Percentiles rank a stretch among this genome's conserved stretches.
phyloP scores from a whole-genome alignment of 306 rosid genomes.

The Quercus mongolica region DNA sequence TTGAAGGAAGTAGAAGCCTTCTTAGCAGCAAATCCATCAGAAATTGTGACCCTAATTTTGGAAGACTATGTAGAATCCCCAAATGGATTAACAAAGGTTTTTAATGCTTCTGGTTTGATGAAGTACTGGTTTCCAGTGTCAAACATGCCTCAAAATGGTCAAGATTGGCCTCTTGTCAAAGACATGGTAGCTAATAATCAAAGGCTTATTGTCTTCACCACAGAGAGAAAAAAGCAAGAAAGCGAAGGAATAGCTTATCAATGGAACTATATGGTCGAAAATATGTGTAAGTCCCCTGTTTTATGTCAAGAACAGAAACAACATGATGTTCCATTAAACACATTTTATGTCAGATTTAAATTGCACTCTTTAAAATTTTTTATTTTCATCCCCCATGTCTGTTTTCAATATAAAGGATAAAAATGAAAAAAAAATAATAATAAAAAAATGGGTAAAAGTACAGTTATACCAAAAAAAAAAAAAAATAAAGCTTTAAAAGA shows the following conservation, averaged over 20 bases:
- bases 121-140: slow-evolving; percentile 41
- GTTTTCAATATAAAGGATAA: too few relatives aligned
- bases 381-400: too few relatives aligned
- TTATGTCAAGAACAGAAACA: too few relatives aligned
- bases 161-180: slow-evolving; percentile 40
- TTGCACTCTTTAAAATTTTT: not conserved
- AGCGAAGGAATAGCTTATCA: slow-evolving; percentile 46
- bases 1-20: slow-evolving; percentile 37
- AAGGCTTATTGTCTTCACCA: slow-evolving; percentile 39
- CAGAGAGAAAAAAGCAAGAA: slow-evolving; percentile 28
- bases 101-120: slow-evolving; percentile 36
- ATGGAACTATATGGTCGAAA: slow-evolving; percentile 49
- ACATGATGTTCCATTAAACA: too few relatives aligned
- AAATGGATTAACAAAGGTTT: slow-evolving; percentile 28
- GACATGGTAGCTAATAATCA: slow-evolving; percentile 32
- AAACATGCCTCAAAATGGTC: slow-evolving; percentile 35
- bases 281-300: slow-evolving; percentile 23
- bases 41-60: slow-evolving; percentile 41
- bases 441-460: too few relatives aligned
- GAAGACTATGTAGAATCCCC: slow-evolving; percentile 41
- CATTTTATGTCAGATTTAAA: not conserved
- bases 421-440: too few relatives aligned
- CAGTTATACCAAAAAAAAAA: too few relatives aligned
- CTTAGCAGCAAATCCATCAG: slow-evolving; percentile 33
- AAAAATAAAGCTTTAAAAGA: too few relatives aligned